Conservation (phyloP, 1,284 basidiomycete species). For the Puccinia polysora region DNA sequence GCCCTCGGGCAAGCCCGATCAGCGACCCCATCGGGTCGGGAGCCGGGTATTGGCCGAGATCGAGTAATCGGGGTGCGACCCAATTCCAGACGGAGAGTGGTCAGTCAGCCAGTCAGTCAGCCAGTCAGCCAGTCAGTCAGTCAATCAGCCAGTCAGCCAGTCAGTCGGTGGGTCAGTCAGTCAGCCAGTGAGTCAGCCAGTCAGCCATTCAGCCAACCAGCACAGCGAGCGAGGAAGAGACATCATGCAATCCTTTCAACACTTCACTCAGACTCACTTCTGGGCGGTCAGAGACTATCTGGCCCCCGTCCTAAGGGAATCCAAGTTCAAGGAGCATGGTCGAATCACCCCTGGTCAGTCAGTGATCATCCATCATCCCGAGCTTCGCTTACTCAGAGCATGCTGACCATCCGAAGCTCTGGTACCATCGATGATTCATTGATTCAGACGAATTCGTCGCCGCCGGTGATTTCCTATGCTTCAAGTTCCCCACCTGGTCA, state of each 20-base stretch:
- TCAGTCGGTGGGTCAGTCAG: no score
- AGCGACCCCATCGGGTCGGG: no score
- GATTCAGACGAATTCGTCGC: slow-evolving; percentile 84
- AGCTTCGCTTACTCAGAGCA: not conserved
- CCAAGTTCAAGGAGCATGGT: slow-evolving; percentile 98
- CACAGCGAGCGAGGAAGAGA: not conserved
- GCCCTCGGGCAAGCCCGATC: no score
- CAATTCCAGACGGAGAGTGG: no score
- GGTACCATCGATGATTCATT: not conserved
- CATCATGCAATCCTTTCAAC: slow-evolving; percentile 35
- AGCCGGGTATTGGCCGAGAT: no score
- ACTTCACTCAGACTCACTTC: slow-evolving; percentile 66
- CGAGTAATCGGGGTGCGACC: no score
- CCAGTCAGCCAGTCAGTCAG: no score
- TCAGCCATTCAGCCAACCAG: no score
- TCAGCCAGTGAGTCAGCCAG: no score
- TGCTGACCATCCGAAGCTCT: not conserved
- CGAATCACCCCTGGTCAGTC: slow-evolving; percentile 85
- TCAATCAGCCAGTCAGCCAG: no score
- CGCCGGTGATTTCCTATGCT: slow-evolving; percentile 77
- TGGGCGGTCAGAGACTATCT: slow-evolving; percentile 95
- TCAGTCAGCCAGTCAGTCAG: no score
- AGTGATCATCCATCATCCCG: slow-evolving; percentile 46
- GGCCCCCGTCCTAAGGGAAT: slow-evolving; percentile 90
- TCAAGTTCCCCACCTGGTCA: slow-evolving; percentile 93